These are phyloP conservation scores for Gnaphalium uliginosum DNA, from an alignment of 129 eudicot genomes.

Conservation along the genomic window DNA sequence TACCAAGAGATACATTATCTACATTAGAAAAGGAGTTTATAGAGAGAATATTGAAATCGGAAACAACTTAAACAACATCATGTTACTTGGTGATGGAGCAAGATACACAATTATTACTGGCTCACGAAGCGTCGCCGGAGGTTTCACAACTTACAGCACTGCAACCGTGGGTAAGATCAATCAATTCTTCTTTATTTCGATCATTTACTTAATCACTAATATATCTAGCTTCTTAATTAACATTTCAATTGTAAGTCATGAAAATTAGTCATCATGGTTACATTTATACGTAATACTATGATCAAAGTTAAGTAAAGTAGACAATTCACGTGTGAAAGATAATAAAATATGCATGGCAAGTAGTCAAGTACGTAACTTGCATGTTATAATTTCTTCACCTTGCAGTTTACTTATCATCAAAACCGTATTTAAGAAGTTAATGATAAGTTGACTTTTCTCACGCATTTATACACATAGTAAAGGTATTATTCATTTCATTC, in stretches of 20 bases:
- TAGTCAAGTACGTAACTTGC: slow-evolving; percentile 21
- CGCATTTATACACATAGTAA: slow-evolving; percentile 8
- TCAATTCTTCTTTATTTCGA: not conserved
- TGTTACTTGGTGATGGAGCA: slow-evolving; percentile 58
- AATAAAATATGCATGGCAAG: slow-evolving; percentile 21
- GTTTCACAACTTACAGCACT: slow-evolving; percentile 56
- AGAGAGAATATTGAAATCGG: slow-evolving; percentile 47
- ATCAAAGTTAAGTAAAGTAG: slow-evolving; percentile 42
- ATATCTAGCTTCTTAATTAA: not conserved
- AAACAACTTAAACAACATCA: slow-evolving; percentile 43
- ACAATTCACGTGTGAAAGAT: slow-evolving; percentile 17
- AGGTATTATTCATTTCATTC: not conserved
- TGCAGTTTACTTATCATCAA: slow-evolving; percentile 22
- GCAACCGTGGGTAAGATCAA: slow-evolving; percentile 52
- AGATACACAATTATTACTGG: slow-evolving; percentile 49
- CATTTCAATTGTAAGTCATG: too few species aligned
- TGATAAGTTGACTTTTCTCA: slow-evolving; percentile 10
- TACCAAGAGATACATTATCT: slow-evolving; percentile 42
- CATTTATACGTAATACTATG: slow-evolving; percentile 24
- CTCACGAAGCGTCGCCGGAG: slow-evolving; percentile 44
- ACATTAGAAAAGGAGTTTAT: slow-evolving; percentile 47
- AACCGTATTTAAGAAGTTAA: slow-evolving; percentile 17
- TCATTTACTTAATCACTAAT: not conserved
- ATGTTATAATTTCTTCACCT: slow-evolving; percentile 28
- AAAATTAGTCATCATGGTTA: not conserved